Base-by-base conservation (phyloP, 352 stramenopile species). In the Phytophthora megakarya region DNA sequence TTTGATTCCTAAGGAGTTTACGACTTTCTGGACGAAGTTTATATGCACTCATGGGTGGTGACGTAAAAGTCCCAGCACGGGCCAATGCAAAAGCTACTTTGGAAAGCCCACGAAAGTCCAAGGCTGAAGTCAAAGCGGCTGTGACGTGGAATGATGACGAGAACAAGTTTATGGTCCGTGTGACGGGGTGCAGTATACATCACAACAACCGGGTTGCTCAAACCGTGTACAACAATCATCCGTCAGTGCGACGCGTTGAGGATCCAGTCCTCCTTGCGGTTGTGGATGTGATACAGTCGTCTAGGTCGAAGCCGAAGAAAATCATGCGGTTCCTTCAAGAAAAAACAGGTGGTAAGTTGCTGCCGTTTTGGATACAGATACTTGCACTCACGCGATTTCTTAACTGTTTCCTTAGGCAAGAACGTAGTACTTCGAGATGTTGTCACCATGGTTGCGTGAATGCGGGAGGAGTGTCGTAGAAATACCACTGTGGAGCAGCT, bases 41-140 rank as follows among this genome's bases (percentile, higher is more conserved):
- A 49, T 55, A 2, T 55, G 35, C 11, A 63, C 54, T 12, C 54
- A 55, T 13, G 56, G 45, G 3, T 64, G 56, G 45, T n/a, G 25
- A 2, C 25, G 45, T 32, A 56, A 64, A 9, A 28, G 35, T 23
- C 46, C 37, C 8, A 50, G 44, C 5, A 64, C 26, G 1, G 37
- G 56, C 6, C 44, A 56, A 15, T 37, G 26, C 22, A 51, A 56
- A 15, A 50, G 18, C 33, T 26, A n/a, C 13, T 64, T 64, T 16
- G 19, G 11, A 12, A 64, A 64, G 21, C 56, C 45, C 1, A 64
- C 35, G 15, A n/a, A 18, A 43, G 35, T 51, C 45, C 33, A 56
- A 40, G 5, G 56, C 56, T 10, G 38, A 56, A 1, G 28, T 40
- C 15, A 43, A 43, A 30, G 30, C 46, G 3, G 11, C 32, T 6